Base-by-base conservation (phyloP, 2,329 filamentous ascomycete genomes). In the Fusarium scirpi region DNA sequence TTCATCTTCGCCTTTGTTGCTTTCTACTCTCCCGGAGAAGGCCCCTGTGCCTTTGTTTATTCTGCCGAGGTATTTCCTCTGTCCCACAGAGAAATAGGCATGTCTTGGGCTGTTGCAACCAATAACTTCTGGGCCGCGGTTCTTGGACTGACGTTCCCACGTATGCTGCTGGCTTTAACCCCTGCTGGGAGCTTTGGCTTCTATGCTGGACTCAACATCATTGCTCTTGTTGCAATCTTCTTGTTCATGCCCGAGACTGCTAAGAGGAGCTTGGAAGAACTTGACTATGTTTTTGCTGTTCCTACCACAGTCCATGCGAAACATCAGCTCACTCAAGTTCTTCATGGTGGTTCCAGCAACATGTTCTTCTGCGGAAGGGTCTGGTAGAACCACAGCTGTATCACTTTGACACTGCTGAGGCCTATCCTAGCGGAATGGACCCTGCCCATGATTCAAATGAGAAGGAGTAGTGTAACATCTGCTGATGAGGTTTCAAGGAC, bases 1-100 rank as follows among this genome's bases (percentile, higher is more conserved):
- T 90, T 90, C 70, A 80, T 90, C 60, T 91, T 88, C 78, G 73
- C 91, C 8, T 91, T 91, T 69, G 85, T 84, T 1, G 87, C 87
- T 2, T 89, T 90, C 70, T 91, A 90, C 76, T 89, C 86, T 0
- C 87, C 88, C 0, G 75, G 78, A 22, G 87, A 89, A 79, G 87
- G 88, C 0, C 82, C 86, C 0, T 86, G 89, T 12, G 86, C 87
- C 0, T 89, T 88, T 75, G 83, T 84, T 15, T 89, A 89, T 78
- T 85, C 82, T 1, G 86, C 88, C 7, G 87, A 90, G 73, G 86
- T 88, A 6, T 89, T 89, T 76, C 87, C 87, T 1, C 82, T 90
- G 0, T 86, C 85, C 2, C 86, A 89, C 75, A 81, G 87, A 69
- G 87, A 89, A 70, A 82, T 89, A 15, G 88, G 87, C 38, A 90